phyloP scores from a whole-genome alignment of 192 early-diverging fungal genomes.

The Linderina pennispora region DNA sequence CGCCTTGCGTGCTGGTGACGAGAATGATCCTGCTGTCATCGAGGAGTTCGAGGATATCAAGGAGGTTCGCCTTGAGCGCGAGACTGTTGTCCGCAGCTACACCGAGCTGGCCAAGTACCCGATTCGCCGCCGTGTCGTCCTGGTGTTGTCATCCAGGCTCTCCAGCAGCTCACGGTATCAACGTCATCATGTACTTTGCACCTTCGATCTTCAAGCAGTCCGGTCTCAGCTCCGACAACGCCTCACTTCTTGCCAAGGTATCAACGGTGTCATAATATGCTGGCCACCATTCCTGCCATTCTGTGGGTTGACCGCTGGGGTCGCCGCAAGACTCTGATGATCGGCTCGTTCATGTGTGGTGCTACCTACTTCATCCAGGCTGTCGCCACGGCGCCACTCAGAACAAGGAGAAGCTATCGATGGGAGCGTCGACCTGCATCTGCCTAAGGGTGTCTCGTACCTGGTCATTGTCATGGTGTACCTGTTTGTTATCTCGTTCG shows the following conservation, averaged over 20 bases:
- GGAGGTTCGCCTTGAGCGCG: slow-evolving; percentile 57
- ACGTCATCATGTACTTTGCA: slow-evolving; percentile 82
- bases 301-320: slow-evolving; percentile 77
- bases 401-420: slow-evolving; percentile 16
- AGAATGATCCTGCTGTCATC: slow-evolving; percentile 46
- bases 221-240: slow-evolving; percentile 41
- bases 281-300: slow-evolving; percentile 82
- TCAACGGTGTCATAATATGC: slow-evolving; percentile 78
- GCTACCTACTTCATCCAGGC: slow-evolving; percentile 32
- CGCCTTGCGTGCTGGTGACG: slow-evolving; percentile 58
- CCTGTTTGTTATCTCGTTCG: slow-evolving; percentile 77
- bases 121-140: slow-evolving; percentile 52
- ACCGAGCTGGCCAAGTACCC: slow-evolving; percentile 50
- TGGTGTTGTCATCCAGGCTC: slow-evolving; percentile 65
- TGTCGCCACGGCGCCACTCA: slow-evolving; percentile 27
- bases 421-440: slow-evolving; percentile 25
- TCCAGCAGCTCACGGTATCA: slow-evolving; percentile 88
- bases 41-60: slow-evolving; percentile 68
- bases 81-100: slow-evolving; percentile 60
- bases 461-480: slow-evolving; percentile 68
- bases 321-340: slow-evolving; percentile 68
- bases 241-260: slow-evolving; percentile 59
- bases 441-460: slow-evolving; percentile 38
- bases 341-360: slow-evolving; percentile 54
- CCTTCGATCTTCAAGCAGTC: slow-evolving; percentile 53